Evolutionary conservation across 2,329 filamentous ascomycete species (phyloP).

Genomic region (Diaporthe sp.): DNA sequence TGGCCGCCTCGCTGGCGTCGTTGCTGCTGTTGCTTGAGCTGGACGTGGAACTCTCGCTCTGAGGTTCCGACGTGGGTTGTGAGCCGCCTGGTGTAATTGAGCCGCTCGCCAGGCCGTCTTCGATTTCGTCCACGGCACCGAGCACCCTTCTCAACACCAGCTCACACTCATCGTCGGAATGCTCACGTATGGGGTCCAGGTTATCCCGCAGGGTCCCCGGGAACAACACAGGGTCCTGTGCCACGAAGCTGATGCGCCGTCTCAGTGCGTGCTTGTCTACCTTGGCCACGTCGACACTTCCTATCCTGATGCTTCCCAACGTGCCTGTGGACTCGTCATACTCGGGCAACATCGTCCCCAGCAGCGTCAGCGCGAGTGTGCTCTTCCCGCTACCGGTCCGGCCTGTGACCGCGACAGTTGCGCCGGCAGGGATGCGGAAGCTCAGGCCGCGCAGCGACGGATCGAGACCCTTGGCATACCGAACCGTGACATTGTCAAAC

Average conservation of each 20-base stretch:
- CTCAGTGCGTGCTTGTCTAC: constrained; percentile 67
- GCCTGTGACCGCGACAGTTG: constrained; percentile 76
- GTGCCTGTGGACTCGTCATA: constrained; percentile 41
- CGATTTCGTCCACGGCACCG: constrained; percentile 44
- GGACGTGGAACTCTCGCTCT: constrained; percentile 18
- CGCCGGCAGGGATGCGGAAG: constrained; percentile 76
- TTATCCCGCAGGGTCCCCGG: constrained; percentile 70
- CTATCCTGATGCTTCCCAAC: constrained; percentile 63
- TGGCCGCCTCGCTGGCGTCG: constrained; percentile 4
- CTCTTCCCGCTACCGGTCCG: constrained; percentile 90
- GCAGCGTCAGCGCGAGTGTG: constrained; percentile 72
- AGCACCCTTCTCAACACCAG: constrained; percentile 70
- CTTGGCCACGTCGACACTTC: constrained; percentile 60
- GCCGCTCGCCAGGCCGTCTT: constrained; percentile 28
- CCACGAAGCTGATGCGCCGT: constrained; percentile 70
- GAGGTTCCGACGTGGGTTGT: constrained; percentile 17
- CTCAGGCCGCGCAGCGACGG: constrained; percentile 76
- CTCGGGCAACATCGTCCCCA: constrained; percentile 64
- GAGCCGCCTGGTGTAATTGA: constrained; percentile 16
- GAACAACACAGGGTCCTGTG: constrained; percentile 72
- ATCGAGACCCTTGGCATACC: constrained; percentile 82
- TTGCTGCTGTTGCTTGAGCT: constrained; percentile 28
- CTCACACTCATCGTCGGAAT: constrained; percentile 61
- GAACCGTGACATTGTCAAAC: constrained; percentile 82
- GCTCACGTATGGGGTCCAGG: constrained; percentile 74